phyloP scores from a whole-genome alignment of 805 yeast species.

The Barnettozyma populi region DNA sequence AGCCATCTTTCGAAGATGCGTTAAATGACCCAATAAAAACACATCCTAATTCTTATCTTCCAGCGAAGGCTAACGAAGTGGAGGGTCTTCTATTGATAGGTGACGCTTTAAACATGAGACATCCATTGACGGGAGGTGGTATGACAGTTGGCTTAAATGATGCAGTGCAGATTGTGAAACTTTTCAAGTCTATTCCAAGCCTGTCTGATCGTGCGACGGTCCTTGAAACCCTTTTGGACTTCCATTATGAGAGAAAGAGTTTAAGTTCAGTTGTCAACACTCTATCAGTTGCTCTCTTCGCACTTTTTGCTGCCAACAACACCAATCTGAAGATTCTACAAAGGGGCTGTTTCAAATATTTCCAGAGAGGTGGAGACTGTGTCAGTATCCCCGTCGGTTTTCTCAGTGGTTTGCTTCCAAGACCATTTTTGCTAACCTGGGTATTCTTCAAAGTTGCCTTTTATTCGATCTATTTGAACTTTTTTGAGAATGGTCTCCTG shows the following conservation, averaged over 20 bases:
- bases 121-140: constrained; percentile 98
- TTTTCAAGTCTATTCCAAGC: constrained; percentile 49
- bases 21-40: constrained; percentile 58
- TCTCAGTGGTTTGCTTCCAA: constrained; percentile 74
- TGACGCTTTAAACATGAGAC: constrained; percentile 95
- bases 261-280: constrained; percentile 85
- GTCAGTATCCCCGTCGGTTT: constrained; percentile 75
- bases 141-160: constrained; percentile 97
- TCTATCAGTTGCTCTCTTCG: constrained; percentile 82
- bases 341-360: constrained; percentile 83
- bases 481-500: constrained; percentile 53
- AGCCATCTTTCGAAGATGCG: constrained; percentile 67
- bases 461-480: constrained; percentile 69
- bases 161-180: constrained; percentile 59
- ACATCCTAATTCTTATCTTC: constrained; percentile 91
- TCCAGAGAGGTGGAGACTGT: constrained; percentile 78
- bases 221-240: constrained; percentile 50
- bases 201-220: constrained; percentile 56
- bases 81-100: constrained; percentile 83
- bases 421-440: constrained; percentile 66
- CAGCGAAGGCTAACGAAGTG: constrained; percentile 65
- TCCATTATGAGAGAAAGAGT: constrained; percentile 73
- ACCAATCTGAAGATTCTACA: constrained; percentile 64
- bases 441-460: constrained; percentile 91
- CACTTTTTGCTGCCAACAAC: constrained; percentile 84